phyloP scores from a whole-genome alignment of 1,284 basidiomycete species.

The Inonotus hispidus region DNA sequence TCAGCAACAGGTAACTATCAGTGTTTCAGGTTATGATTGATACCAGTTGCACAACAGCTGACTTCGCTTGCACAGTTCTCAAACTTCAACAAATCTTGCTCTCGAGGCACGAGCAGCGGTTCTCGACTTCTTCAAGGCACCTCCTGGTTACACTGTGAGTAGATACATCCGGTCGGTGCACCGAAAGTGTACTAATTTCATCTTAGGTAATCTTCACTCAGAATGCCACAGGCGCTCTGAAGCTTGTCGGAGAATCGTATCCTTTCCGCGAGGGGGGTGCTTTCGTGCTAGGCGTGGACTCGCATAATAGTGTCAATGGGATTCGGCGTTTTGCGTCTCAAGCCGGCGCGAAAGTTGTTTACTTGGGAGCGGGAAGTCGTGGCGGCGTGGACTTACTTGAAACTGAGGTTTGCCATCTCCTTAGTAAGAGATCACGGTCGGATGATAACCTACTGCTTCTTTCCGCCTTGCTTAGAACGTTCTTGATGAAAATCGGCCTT shows the following conservation, averaged over 20 bases:
- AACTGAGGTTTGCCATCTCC: slow-evolving; percentile 40
- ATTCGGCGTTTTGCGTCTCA: slow-evolving; percentile 63
- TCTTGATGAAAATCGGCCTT: slow-evolving; percentile 36
- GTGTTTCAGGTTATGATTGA: slow-evolving; percentile 1
- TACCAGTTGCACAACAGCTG: slow-evolving; percentile 7
- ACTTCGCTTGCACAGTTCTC: slow-evolving; percentile 44
- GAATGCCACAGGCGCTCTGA: slow-evolving; percentile 74
- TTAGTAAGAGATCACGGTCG: not conserved
- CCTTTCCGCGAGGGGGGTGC: slow-evolving; percentile 53
- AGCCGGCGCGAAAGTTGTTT: slow-evolving; percentile 50
- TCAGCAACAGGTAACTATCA: slow-evolving; percentile 59
- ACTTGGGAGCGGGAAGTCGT: slow-evolving; percentile 56
- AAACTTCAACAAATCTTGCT: slow-evolving; percentile 57
- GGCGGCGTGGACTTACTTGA: slow-evolving; percentile 55
- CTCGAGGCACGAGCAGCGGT: slow-evolving; percentile 59
- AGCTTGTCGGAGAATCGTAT: slow-evolving; percentile 76
- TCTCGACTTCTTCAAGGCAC: slow-evolving; percentile 6
- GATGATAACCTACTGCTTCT: not conserved
- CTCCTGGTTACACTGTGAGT: not conserved
- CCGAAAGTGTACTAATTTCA: not conserved
- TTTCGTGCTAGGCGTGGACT: slow-evolving; percentile 65
- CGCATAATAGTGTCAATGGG: slow-evolving; percentile 82
- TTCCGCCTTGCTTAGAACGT: slow-evolving; percentile 22
- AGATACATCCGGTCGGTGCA: not conserved
- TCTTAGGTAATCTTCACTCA: slow-evolving; percentile 65